Evolutionary conservation across 2,329 filamentous ascomycete species (phyloP), one percentile per base, ranked within the genome.

Genomic region (Dothidotthia symphoricarpi): DNA sequence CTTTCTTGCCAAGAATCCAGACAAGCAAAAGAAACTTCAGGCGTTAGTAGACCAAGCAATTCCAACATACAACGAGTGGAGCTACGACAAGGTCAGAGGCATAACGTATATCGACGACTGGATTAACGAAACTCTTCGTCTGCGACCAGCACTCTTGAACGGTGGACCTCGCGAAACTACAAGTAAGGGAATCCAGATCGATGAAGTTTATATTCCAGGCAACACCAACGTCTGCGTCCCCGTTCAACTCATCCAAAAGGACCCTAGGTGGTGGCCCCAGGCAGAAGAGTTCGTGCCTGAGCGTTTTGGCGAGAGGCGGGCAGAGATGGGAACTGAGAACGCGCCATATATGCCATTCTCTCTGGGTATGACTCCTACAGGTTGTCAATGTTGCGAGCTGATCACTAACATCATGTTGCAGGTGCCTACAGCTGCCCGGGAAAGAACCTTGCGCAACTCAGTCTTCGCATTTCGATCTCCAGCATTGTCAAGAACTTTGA

Each of bases 131-230:
- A 61, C 61, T 0, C 50, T 67, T 32, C 51, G 70, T 0, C 39
- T 72, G 11, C 61, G 68, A n/a, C 65, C 68, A 1, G 57, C 66
- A 1, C 43, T 69, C 0, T 47, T 64, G 3, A 56, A 51, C 9
- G 67, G 63, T 2, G 52, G 55, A 3, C 55, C 55, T 5, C 63
- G 70, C 1, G 45, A 59, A 1, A 70, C 69, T 0, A 69, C 69
- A 4, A 39, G 49, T 2, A 40, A 58, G 17, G 64, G 64, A 1
- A 31, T 66, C 2, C 49, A 69, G 28, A 35, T 51, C 7, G 48
- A 38, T 16, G 45, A 49, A 6, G 36, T 42, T 2, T 45, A 42
- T 26, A 47, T 52, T 27, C 46, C 49, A 13, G 46, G 49, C 2
- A 39, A 45, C 12, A 45, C 36, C 10, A 52, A 46, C 14, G 42